phyloP scores from a whole-genome alignment of 371 early-diverging fungal species.

The Rhizomucor miehei region DNA sequence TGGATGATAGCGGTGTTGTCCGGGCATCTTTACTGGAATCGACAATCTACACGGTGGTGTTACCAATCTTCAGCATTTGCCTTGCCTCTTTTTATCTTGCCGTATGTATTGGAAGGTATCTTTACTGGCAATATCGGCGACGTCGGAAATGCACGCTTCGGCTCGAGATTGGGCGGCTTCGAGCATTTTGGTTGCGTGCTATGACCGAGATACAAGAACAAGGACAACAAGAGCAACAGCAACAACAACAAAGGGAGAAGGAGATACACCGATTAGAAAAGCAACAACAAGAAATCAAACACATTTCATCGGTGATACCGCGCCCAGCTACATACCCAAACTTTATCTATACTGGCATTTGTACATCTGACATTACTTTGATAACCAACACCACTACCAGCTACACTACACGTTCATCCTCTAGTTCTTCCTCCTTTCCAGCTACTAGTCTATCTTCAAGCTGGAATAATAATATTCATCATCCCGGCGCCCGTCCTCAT shows the following conservation, averaged over 20 bases:
- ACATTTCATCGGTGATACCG: too few relatives aligned
- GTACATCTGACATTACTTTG: too few relatives aligned
- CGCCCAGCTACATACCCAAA: too few relatives aligned
- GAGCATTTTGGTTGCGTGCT: conserved; percentile 11
- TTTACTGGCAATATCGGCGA: conserved; percentile 15
- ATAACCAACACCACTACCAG: background rate
- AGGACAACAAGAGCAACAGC: too few relatives aligned
- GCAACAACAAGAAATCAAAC: background rate
- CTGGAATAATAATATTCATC: background rate
- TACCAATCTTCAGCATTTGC: conserved; percentile 5
- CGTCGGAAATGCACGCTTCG: conserved; percentile 10
- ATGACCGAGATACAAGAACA: background rate
- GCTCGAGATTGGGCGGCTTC: conserved; percentile 15
- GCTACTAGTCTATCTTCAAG: background rate
- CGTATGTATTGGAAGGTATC: conserved; percentile 8
- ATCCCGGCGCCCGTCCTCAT: background rate
- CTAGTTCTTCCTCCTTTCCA: too few relatives aligned
- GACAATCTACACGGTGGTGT: background rate
- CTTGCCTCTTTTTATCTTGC: conserved; percentile 7
- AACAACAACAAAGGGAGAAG: background rate
- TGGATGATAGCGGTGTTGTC: background rate
- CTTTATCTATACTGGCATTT: too few relatives aligned
- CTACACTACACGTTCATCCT: background rate
- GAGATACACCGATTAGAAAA: background rate
- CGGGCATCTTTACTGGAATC: conserved; percentile 2